Percentiles rank a stretch among this genome's conserved stretches.
phyloP scores from a whole-genome alignment of 106 monocot species.

The Platanthera guangdongensis region DNA sequence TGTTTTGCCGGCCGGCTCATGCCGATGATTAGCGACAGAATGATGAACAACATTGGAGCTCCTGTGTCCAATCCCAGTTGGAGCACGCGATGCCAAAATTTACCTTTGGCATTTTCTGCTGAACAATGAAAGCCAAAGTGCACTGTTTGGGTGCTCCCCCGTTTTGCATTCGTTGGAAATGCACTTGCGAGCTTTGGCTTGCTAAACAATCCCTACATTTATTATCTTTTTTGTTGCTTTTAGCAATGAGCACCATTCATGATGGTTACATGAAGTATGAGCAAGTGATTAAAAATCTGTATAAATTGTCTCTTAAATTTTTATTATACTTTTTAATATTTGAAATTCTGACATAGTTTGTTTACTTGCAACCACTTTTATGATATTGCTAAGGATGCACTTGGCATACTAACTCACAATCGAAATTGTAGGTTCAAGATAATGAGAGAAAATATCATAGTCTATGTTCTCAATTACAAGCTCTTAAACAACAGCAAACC shows the following conservation, averaged over 20 bases:
- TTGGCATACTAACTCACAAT: not conserved
- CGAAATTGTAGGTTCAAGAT: conserved; percentile 50
- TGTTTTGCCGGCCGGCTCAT: too few species aligned
- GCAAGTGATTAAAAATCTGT: not conserved
- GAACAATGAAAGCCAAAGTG: too few species aligned
- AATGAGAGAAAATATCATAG: conserved; percentile 40
- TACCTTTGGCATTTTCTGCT: too few species aligned
- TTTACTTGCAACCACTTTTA: not conserved
- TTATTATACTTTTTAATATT: not conserved
- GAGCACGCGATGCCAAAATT: too few species aligned
- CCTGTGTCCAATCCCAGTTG: too few species aligned
- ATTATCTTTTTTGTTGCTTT: not conserved
- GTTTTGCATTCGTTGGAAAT: too few species aligned
- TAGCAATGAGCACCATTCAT: not conserved
- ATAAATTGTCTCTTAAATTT: not conserved
- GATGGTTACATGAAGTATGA: not conserved
- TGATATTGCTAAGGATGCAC: not conserved
- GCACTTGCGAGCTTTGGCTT: too few species aligned
- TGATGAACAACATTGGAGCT: too few species aligned
- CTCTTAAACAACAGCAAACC: conserved; percentile 53
- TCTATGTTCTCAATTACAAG: conserved; percentile 40
- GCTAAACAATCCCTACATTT: too few species aligned
- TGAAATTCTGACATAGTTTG: not conserved
- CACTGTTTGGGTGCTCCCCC: too few species aligned
- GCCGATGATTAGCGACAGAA: too few species aligned